Evolutionary conservation across 805 yeast genomes (phyloP).

Genomic region (Kazachstania psychrophila): DNA sequence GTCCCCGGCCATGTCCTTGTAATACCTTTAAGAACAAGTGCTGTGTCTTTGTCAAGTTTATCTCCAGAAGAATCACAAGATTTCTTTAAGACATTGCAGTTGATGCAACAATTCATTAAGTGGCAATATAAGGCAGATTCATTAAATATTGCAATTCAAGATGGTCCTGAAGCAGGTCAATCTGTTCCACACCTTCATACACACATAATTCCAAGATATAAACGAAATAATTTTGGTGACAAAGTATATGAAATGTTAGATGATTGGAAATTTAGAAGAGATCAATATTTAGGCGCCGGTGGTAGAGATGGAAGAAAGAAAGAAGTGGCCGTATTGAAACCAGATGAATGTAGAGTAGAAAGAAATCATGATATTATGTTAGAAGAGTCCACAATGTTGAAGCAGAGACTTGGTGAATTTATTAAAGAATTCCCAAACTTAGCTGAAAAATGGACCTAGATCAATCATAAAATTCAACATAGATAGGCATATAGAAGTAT

Average conservation of each 20-base stretch:
- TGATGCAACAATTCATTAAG: constrained; percentile 59
- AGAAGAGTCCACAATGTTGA: constrained; percentile 54
- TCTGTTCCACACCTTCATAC: constrained; percentile 93
- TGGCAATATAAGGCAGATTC: constrained; percentile 68
- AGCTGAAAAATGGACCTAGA: constrained; percentile 4
- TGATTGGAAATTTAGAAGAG: constrained; percentile 39
- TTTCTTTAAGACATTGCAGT: constrained; percentile 66
- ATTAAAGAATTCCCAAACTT: constrained; percentile 8
- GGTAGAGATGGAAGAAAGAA: constrained; percentile 20
- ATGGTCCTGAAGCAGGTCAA: constrained; percentile 94
- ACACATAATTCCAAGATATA: constrained; percentile 81
- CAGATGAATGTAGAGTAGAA: constrained; percentile 46
- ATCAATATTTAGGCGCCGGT: constrained; percentile 16
- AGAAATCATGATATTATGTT: constrained; percentile 60
- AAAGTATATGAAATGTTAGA: constrained; percentile 64
- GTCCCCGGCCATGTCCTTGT: constrained; percentile 91
- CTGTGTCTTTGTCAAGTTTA: constrained; percentile 58
- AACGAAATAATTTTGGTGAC: constrained; percentile 52
- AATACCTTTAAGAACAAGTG: constrained; percentile 63
- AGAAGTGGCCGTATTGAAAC: constrained; percentile 23
- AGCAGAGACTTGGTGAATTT: constrained; percentile 29
- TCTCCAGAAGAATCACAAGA: constrained; percentile 65
- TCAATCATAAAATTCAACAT: no score
- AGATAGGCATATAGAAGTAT: no score
- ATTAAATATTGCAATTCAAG: constrained; percentile 86